Percentiles rank a stretch among this genome's conserved stretches.
Conservation (phyloP, 805 yeast species). For the Starmerella riodocensis region DNA sequence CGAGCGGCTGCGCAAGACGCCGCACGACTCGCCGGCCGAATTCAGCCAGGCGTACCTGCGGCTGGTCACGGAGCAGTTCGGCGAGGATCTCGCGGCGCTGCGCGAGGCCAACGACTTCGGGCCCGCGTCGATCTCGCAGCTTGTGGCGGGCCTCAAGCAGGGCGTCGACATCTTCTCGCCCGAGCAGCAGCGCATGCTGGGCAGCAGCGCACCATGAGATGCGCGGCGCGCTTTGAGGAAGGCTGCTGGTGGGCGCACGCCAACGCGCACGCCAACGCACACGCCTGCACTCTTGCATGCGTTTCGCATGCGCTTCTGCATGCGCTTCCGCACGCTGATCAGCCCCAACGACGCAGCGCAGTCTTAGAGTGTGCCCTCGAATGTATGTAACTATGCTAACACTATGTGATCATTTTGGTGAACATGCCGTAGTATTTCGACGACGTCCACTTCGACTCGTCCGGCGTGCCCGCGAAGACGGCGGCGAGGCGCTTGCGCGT, state of each 20-base stretch:
- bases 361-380: no score
- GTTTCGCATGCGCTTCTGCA: no score
- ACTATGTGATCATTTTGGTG: conserved; percentile 11
- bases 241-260: no score
- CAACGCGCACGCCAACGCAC: no score
- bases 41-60: conserved; percentile 32
- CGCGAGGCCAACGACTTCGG: conserved; percentile 35
- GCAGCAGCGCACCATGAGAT: no score
- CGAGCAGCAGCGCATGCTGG: conserved; percentile 22
- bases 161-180: conserved; percentile 29
- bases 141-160: conserved; percentile 28
- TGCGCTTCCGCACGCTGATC: no score
- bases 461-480: conserved; percentile 15
- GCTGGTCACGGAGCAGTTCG: conserved; percentile 36
- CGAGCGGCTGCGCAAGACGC: conserved; percentile 17
- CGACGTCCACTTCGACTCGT: conserved; percentile 13
- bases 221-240: no score
- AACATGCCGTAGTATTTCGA: conserved; percentile 12
- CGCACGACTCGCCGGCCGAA: conserved; percentile 12
- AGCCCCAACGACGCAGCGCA: no score
- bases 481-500: conserved; percentile 12
- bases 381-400: no score
- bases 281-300: no score
- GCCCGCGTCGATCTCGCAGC: conserved; percentile 24
- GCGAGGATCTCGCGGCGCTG: conserved; percentile 32